Conservation (phyloP, 805 yeast genomes). For the Metschnikowia colocasiae region DNA sequence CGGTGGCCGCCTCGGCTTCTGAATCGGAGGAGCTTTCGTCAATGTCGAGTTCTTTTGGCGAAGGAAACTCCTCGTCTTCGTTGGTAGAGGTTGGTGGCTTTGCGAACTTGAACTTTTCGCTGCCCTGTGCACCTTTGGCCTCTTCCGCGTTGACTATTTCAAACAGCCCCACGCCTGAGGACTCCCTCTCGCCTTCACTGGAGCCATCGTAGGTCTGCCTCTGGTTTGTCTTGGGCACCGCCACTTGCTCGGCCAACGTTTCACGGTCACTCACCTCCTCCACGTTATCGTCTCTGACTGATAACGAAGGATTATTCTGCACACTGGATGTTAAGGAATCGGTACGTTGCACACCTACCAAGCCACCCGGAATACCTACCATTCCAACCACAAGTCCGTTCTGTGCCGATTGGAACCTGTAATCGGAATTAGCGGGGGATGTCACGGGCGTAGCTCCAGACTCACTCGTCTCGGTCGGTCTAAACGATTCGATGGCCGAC, state of each 20-base stretch:
- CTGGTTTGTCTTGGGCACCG: constrained; percentile 4
- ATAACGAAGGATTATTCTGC: constrained; percentile 85
- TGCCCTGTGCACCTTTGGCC: constrained; percentile 21
- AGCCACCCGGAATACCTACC: constrained; percentile 44
- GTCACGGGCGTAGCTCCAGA: constrained; percentile 45
- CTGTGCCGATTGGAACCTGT: constrained; percentile 35
- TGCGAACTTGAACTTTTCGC: not conserved
- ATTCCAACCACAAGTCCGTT: constrained; percentile 37
- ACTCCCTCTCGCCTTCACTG: constrained; percentile 37
- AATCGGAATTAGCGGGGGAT: constrained; percentile 47
- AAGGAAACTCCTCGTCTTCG: constrained; percentile 53
- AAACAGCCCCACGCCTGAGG: constrained; percentile 50
- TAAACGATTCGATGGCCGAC: constrained; percentile 28
- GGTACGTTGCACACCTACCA: constrained; percentile 54
- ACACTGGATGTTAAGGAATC: constrained; percentile 86
- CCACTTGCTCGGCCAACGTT: constrained; percentile 25
- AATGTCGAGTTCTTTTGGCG: constrained; percentile 52
- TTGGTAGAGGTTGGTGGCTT: constrained; percentile 11
- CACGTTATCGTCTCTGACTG: constrained; percentile 72
- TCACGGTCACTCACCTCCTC: constrained; percentile 44
- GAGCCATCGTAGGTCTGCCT: constrained; percentile 14
- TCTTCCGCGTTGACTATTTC: constrained; percentile 53
- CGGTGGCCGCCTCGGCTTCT: constrained; percentile 24
- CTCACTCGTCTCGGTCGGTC: constrained; percentile 28
- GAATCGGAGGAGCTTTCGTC: constrained; percentile 48